These are phyloP conservation scores for Penicillium lagena DNA, from an alignment of 495 filamentous ascomycete species.

Conservation along the genomic window DNA sequence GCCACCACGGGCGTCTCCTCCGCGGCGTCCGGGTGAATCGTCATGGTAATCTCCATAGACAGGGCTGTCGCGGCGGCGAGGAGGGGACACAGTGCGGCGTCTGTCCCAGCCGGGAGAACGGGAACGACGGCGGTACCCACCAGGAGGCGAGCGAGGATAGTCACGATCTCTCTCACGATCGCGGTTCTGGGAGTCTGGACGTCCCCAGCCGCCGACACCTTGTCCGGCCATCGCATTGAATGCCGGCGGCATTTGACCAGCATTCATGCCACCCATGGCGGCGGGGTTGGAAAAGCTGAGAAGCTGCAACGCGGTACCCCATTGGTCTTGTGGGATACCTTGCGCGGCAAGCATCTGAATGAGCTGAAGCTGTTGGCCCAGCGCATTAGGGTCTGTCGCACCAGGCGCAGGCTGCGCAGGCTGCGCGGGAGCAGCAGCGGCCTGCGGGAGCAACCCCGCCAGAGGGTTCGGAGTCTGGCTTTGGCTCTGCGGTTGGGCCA, in stretches of 20 bases:
- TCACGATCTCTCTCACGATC: slow-evolving; percentile 52
- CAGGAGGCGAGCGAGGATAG: slow-evolving; percentile 50
- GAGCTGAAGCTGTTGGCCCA: slow-evolving; percentile 57
- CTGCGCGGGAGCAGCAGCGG: slow-evolving; percentile 11
- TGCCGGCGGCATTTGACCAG: slow-evolving; percentile 15
- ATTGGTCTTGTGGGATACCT: slow-evolving; percentile 57
- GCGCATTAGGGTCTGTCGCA: slow-evolving; percentile 32
- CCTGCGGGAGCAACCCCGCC: slow-evolving; percentile 40
- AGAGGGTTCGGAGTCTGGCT: slow-evolving; percentile 38
- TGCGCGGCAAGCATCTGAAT: slow-evolving; percentile 52
- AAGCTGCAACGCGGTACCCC: slow-evolving; percentile 46
- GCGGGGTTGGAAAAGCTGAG: slow-evolving; percentile 32
- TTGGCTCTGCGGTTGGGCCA: slow-evolving; percentile 44
- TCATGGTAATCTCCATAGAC: slow-evolving; percentile 63
- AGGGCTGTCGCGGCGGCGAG: slow-evolving; percentile 61
- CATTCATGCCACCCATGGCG: slow-evolving; percentile 24
- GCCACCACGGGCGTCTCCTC: slow-evolving; percentile 54
- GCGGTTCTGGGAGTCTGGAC: slow-evolving; percentile 45
- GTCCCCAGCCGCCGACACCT: slow-evolving; percentile 32
- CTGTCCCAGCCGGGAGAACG: slow-evolving; percentile 69
- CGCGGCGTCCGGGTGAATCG: slow-evolving; percentile 53
- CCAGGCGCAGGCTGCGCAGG: slow-evolving; percentile 22
- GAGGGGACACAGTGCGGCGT: slow-evolving; percentile 51
- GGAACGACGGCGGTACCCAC: slow-evolving; percentile 64
- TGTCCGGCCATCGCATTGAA: slow-evolving; percentile 20